phyloP scores from a whole-genome alignment of 495 filamentous ascomycete genomes.

The Extremus antarcticus region DNA sequence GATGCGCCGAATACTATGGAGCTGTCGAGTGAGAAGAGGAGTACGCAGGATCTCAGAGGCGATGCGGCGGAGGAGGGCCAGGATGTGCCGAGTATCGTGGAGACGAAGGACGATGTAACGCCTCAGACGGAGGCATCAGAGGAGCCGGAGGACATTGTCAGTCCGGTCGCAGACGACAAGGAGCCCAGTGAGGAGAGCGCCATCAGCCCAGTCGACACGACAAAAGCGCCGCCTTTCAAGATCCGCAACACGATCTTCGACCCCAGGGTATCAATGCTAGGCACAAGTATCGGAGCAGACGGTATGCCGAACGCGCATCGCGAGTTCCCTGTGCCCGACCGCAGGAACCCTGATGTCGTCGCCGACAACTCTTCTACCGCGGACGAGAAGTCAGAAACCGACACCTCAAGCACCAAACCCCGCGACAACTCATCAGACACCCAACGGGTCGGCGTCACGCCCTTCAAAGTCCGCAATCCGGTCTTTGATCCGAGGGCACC shows the following conservation, averaged over 20 bases:
- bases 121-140: too few species aligned
- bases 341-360: background rate
- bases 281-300: conserved; percentile 15
- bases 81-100: background rate
- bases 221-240: background rate
- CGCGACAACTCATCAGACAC: background rate
- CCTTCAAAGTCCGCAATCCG: conserved; percentile 9
- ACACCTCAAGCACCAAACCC: background rate
- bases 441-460: background rate
- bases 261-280: conserved; percentile 10
- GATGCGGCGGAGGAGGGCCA: too few species aligned
- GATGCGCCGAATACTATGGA: conserved; percentile 6
- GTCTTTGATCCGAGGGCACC: conserved; percentile 4
- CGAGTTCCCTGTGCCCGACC: background rate
- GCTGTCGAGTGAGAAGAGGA: background rate
- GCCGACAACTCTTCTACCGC: background rate
- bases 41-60: background rate
- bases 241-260: conserved; percentile 6
- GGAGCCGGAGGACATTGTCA: background rate
- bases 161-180: background rate
- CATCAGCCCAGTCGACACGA: background rate
- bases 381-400: background rate
- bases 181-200: background rate
- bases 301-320: conserved; percentile 14
- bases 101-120: background rate